Conservation (phyloP, 306 rosid species). For the Fragaria ananassa region DNA sequence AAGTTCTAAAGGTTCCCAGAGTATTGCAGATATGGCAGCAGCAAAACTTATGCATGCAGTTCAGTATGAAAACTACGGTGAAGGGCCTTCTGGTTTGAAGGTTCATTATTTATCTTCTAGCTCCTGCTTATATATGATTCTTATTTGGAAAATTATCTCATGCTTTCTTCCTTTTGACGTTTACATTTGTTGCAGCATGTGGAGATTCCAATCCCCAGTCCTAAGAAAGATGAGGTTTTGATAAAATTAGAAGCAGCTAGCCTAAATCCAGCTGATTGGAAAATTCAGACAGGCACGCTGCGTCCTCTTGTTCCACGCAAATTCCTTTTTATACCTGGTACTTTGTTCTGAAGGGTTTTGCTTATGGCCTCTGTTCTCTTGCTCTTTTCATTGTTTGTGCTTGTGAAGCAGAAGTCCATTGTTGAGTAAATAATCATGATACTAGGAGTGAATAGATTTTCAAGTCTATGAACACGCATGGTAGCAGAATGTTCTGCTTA, state of each 20-base stretch:
- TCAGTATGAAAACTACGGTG: constrained; percentile 55
- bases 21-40: constrained; percentile 30
- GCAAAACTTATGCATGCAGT: constrained; percentile 55
- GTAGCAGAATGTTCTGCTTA: neutral
- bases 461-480: neutral
- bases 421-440: neutral
- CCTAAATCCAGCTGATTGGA: constrained; percentile 70
- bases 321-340: constrained; percentile 67
- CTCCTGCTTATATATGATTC: neutral
- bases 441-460: no score
- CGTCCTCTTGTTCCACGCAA: constrained; percentile 44
- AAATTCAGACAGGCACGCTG: constrained; percentile 56
- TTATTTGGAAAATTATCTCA: neutral
- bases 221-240: constrained; percentile 45
- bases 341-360: neutral
- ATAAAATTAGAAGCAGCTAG: constrained; percentile 58
- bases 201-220: constrained; percentile 63
- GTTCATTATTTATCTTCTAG: constrained; percentile 24
- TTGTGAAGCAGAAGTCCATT: neutral
- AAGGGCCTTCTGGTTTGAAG: constrained; percentile 58
- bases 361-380: neutral
- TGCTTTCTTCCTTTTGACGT: neutral
- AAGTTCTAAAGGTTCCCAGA: neutral
- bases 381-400: neutral
- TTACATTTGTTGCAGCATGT: constrained; percentile 49